These are phyloP conservation scores for Thamnidium elegans DNA, from an alignment of 192 early-diverging fungal genomes.

Conservation along the genomic window DNA sequence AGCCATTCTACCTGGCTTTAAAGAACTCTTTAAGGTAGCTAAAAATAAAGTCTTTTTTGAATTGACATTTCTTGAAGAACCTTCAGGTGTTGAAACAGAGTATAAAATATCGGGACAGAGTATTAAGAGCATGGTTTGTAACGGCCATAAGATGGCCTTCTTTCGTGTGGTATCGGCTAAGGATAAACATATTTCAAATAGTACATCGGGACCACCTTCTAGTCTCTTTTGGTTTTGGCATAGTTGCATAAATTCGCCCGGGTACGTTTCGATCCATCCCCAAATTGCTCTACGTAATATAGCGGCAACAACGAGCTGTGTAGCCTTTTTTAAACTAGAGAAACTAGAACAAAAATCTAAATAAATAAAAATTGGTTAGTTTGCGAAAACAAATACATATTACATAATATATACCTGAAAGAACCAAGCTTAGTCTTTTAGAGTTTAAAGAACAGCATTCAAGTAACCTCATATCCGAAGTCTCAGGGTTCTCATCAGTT, in stretches of 20 bases:
- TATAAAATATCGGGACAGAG: constrained; percentile 82
- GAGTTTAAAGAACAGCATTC: constrained; percentile 84
- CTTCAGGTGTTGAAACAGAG: constrained; percentile 45
- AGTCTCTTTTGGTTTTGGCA: constrained; percentile 59
- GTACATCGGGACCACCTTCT: constrained; percentile 67
- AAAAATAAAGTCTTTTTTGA: constrained; percentile 48
- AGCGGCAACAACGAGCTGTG: constrained; percentile 73
- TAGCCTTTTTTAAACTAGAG: constrained; percentile 58
- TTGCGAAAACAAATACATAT: neutral
- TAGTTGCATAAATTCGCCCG: constrained; percentile 76
- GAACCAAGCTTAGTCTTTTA: constrained; percentile 61
- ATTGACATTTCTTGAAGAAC: constrained; percentile 10
- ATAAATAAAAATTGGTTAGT: neutral
- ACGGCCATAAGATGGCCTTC: constrained; percentile 79
- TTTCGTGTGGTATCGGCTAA: constrained; percentile 62
- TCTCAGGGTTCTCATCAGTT: constrained; percentile 65
- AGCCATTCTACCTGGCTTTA: constrained; percentile 50
- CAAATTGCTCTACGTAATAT: constrained; percentile 82
- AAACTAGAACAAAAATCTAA: constrained; percentile 53
- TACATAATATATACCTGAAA: constrained; percentile 53
- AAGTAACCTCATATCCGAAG: constrained; percentile 81
- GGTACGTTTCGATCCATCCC: constrained; percentile 90
- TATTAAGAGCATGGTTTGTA: constrained; percentile 80
- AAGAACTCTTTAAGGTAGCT: constrained; percentile 49
- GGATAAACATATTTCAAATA: constrained; percentile 68